A percentile compares a stretch with the other conserved stretches of the same genome.
phyloP scores from a whole-genome alignment of 192 early-diverging fungal genomes.

The Gigaspora rosea region DNA sequence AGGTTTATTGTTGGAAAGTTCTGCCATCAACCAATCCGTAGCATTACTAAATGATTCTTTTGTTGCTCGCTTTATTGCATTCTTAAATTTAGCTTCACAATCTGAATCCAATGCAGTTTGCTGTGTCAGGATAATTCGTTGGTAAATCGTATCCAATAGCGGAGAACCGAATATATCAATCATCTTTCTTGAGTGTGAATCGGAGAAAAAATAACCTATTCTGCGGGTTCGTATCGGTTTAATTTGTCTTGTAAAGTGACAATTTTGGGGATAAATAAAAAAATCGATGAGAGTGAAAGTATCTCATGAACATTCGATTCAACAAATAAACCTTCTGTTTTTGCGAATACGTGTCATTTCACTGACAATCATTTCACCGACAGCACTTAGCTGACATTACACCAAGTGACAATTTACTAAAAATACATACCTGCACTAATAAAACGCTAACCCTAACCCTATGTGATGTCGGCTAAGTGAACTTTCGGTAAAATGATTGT shows the following conservation, averaged over 20 bases:
- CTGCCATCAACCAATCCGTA: not conserved
- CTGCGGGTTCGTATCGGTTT: no score
- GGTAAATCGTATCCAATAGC: not conserved
- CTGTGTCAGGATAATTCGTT: not conserved
- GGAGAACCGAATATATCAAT: not conserved
- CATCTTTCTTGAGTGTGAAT: not conserved
- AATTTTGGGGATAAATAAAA: not conserved
- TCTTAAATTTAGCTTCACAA: not conserved
- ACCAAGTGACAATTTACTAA: no score
- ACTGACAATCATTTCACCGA: no score
- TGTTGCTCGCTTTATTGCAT: not conserved
- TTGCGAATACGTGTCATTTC: no score
- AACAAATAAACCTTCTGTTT: no score
- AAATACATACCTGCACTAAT: no score
- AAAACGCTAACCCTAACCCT: no score
- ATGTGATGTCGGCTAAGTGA: no score
- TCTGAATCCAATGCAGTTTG: not conserved
- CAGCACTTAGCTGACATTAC: no score
- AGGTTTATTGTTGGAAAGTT: not conserved
- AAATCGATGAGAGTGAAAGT: slow-evolving; percentile 1
- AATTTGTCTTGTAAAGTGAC: no score
- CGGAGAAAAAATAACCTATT: no score
- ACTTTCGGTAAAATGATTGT: no score
- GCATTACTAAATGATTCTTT: not conserved
- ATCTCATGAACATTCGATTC: slow-evolving; percentile 3